phyloP scores from a whole-genome alignment of 1,139 yeast species.

The Suhomyces choctaworum region DNA sequence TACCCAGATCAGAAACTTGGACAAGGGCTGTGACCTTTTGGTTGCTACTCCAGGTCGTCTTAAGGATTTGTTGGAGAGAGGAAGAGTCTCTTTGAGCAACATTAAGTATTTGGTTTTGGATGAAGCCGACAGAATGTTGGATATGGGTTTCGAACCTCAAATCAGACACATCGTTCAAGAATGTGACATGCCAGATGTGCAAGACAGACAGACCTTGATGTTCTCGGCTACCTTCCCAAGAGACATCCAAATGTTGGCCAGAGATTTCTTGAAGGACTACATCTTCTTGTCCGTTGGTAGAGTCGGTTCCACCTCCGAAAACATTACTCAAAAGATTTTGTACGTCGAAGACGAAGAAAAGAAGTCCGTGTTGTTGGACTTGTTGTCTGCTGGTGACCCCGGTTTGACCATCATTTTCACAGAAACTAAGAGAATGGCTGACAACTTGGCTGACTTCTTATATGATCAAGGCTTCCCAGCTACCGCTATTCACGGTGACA shows the following conservation, averaged over 20 bases:
- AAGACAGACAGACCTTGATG: conserved; percentile 97
- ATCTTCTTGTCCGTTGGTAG: conserved; percentile 96
- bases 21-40: conserved; percentile 92
- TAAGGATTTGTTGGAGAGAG: conserved; percentile 93
- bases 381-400: conserved; percentile 73
- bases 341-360: conserved; percentile 96
- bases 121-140: conserved; percentile 96
- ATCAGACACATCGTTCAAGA: conserved; percentile 93
- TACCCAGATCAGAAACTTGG: conserved; percentile 91
- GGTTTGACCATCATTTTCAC: conserved; percentile 93
- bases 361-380: conserved; percentile 91
- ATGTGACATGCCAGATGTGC: conserved; percentile 96
- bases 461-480: conserved; percentile 99
- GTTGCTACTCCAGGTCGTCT: conserved; percentile 99
- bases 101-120: conserved; percentile 96
- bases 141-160: conserved; percentile 98
- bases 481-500: conserved; percentile 98
- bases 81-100: conserved; percentile 92
- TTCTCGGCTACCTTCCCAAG: conserved; percentile 99
- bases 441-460: conserved; percentile 85
- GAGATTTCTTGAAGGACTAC: conserved; percentile 87
- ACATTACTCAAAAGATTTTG: conserved; percentile 86
- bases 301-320: conserved; percentile 92
- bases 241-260: conserved; percentile 89
- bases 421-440: conserved; percentile 97